Evolutionary conservation across 148 eudicot genomes (phyloP).

Genomic region (Silene conica): DNA sequence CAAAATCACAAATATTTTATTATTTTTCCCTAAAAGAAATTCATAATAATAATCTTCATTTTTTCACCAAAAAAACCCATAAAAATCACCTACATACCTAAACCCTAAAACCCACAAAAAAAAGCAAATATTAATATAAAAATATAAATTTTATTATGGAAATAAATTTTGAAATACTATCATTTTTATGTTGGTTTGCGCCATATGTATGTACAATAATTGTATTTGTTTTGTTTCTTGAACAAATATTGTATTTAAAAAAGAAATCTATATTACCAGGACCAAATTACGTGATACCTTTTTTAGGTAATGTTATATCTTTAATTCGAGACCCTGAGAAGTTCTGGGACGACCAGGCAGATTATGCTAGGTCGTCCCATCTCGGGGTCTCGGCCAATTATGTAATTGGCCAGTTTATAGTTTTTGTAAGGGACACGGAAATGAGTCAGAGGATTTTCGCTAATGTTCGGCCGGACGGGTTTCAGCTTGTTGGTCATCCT

Average conservation of each 20-base stretch:
- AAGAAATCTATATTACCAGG: constrained; percentile 60
- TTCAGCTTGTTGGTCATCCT: constrained; percentile 81
- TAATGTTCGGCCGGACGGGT: constrained; percentile 69
- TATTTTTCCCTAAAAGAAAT: not conserved
- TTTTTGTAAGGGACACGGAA: constrained; percentile 54
- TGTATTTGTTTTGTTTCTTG: constrained; percentile 28
- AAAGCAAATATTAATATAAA: too few relatives aligned
- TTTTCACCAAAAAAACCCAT: not conserved
- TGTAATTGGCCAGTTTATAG: constrained; percentile 47
- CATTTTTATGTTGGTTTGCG: not conserved
- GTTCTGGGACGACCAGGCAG: constrained; percentile 67
- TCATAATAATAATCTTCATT: not conserved
- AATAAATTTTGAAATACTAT: constrained; percentile 14
- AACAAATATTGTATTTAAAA: constrained; percentile 52
- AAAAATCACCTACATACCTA: not conserved
- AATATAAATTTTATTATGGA: not conserved
- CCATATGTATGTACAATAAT: constrained; percentile 38
- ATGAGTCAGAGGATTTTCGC: constrained; percentile 65
- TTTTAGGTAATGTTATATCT: constrained; percentile 55
- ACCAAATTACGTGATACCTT: constrained; percentile 54
- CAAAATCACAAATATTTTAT: not conserved
- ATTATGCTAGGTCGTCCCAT: constrained; percentile 44
- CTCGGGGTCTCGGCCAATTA: constrained; percentile 70
- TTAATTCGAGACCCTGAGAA: constrained; percentile 50
- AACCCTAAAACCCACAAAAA: not conserved